phyloP scores from a whole-genome alignment of 2,329 filamentous ascomycete species.

The Ophiostoma pallidulum region DNA sequence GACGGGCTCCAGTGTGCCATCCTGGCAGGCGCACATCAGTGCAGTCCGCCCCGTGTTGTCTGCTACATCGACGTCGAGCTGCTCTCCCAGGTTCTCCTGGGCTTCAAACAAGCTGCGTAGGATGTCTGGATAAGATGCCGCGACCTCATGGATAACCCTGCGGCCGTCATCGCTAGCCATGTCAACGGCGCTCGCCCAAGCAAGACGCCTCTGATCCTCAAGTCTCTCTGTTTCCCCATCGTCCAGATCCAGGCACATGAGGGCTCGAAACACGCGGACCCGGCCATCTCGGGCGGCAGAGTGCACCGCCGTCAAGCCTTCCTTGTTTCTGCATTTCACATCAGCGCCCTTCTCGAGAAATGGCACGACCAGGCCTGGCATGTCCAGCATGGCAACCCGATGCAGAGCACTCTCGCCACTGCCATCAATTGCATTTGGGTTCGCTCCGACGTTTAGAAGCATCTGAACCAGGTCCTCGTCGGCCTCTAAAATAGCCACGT shows the following conservation, averaged over 20 bases:
- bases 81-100: background rate
- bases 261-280: background rate
- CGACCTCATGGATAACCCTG: background rate
- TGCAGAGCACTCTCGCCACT: background rate
- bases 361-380: background rate
- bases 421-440: background rate
- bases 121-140: background rate
- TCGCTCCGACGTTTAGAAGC: slow-evolving; percentile 8
- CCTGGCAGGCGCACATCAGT: background rate
- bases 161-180: background rate
- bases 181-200: too few relatives aligned
- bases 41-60: background rate
- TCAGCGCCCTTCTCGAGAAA: background rate
- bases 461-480: background rate
- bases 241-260: background rate
- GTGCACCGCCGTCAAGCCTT: background rate
- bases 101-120: background rate
- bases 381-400: background rate
- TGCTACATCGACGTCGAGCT: background rate
- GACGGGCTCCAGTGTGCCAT: background rate
- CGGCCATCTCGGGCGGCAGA: background rate
- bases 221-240: background rate
- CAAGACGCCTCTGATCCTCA: too few relatives aligned
- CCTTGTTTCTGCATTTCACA: background rate
- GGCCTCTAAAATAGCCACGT: background rate